Evolutionary conservation across 768 basidiomycete genomes (phyloP).

Genomic region (Naganishia vishniacii): DNA sequence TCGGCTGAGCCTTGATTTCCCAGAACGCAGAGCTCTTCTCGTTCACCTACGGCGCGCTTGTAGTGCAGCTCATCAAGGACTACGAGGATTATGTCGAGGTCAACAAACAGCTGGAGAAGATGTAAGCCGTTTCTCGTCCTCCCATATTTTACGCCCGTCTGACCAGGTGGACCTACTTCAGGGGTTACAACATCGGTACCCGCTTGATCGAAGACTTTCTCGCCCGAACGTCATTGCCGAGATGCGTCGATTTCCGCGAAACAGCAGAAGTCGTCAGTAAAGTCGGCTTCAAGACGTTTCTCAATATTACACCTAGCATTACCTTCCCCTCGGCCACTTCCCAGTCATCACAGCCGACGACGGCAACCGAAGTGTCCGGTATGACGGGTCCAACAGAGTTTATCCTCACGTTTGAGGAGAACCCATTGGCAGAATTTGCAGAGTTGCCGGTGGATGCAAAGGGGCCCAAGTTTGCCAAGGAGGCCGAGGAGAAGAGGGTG

Average conservation of each 20-base stretch:
- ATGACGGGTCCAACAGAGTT: constrained; percentile 54
- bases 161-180: constrained; percentile 42
- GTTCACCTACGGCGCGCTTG: constrained; percentile 91
- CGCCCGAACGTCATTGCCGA: constrained; percentile 81
- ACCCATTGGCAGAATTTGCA: constrained; percentile 92
- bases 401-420: constrained; percentile 83
- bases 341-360: constrained; percentile 50
- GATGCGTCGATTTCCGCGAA: constrained; percentile 87
- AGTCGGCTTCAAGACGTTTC: constrained; percentile 96
- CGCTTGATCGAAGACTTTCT: constrained; percentile 95
- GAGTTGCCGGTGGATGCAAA: constrained; percentile 89
- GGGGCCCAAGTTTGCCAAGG: constrained; percentile 17
- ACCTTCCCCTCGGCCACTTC: constrained; percentile 60
- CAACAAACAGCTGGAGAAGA: constrained; percentile 86
- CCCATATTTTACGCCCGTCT: neutral
- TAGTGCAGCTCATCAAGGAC: constrained; percentile 97
- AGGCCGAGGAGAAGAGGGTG: constrained; percentile 8
- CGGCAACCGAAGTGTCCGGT: constrained; percentile 37
- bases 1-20: constrained; percentile 18
- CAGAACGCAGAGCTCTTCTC: constrained; percentile 97
- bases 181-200: constrained; percentile 98
- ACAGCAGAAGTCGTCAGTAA: constrained; percentile 93
- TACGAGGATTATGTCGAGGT: constrained; percentile 91
- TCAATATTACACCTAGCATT: constrained; percentile 82
- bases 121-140: constrained; percentile 42